A percentile compares a stretch with the other conserved stretches of the same genome.
Conservation (phyloP, 2,329 filamentous ascomycete species). For the Dothideomycetes sp. region DNA sequence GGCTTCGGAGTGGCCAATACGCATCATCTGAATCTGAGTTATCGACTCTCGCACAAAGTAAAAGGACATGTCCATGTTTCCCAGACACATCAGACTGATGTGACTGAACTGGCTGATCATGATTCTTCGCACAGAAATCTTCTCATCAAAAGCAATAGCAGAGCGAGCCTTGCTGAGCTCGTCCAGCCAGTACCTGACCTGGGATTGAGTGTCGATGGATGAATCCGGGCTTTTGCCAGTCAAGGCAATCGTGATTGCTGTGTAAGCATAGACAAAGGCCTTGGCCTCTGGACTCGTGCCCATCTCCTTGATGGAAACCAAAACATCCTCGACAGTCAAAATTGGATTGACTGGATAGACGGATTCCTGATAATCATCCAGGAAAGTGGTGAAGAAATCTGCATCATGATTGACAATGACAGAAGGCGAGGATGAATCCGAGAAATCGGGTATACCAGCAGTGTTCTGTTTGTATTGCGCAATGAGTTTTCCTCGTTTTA, state of each 20-base stretch:
- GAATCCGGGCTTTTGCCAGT: slow-evolving; percentile 22
- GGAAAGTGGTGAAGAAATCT: slow-evolving; percentile 34
- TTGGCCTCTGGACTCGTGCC: slow-evolving; percentile 29
- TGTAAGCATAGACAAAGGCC: slow-evolving; percentile 38
- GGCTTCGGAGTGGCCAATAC: slow-evolving; percentile 33
- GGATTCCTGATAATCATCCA: slow-evolving; percentile 36
- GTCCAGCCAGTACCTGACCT: slow-evolving; percentile 20
- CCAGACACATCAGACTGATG: slow-evolving; percentile 43
- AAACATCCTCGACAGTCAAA: slow-evolving; percentile 34
- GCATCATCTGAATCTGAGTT: slow-evolving; percentile 36
- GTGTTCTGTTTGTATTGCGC: slow-evolving; percentile 33
- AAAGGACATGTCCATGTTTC: slow-evolving; percentile 41
- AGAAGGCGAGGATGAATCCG: slow-evolving; percentile 11
- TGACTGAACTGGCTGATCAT: slow-evolving; percentile 47
- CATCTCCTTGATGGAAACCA: slow-evolving; percentile 28
- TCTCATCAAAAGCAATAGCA: slow-evolving; percentile 31
- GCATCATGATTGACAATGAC: slow-evolving; percentile 16
- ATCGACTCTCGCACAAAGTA: slow-evolving; percentile 44
- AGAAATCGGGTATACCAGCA: slow-evolving; percentile 16
- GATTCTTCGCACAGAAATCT: slow-evolving; percentile 37
- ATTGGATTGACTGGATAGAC: slow-evolving; percentile 42
- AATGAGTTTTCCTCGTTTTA: slow-evolving; percentile 33
- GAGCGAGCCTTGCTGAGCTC: slow-evolving; percentile 30
- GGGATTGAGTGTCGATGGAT: slow-evolving; percentile 1
- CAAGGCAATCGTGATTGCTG: slow-evolving; percentile 37